These are phyloP conservation scores for Lactuca saligna DNA, from an alignment of 129 eudicot genomes.

Conservation along the genomic window DNA sequence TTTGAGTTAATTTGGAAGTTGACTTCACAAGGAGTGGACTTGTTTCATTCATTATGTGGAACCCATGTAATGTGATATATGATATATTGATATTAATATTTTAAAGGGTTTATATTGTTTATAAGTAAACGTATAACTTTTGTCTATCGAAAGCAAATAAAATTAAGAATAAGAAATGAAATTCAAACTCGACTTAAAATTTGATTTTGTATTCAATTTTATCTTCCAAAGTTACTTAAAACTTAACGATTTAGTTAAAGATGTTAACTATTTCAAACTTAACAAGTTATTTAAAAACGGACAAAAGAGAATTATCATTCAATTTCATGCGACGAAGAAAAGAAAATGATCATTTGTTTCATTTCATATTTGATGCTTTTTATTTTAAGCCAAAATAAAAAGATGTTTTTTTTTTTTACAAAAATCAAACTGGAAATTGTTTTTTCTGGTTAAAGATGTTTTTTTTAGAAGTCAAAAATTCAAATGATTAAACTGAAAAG, in stretches of 20 bases:
- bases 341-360: no score
- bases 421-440: no score
- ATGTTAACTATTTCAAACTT: neutral
- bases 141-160: neutral
- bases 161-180: neutral
- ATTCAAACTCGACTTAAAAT: neutral
- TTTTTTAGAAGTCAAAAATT: no score
- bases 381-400: no score
- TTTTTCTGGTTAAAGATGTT: no score
- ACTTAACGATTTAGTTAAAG: neutral
- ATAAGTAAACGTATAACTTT: neutral
- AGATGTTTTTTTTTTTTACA: no score
- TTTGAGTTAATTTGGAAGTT: neutral
- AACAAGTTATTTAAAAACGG: neutral
- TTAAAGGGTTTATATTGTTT: neutral
- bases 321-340: no score
- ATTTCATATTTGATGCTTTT: no score
- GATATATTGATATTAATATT: neutral
- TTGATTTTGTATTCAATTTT: neutral
- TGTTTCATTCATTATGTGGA: slow-evolving; percentile 2
- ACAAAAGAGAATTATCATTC: no score
- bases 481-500: no score
- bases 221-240: neutral
- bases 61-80: neutral
- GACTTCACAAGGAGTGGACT: slow-evolving; percentile 5